These are phyloP conservation scores for Phytophthora hibernalis DNA, from an alignment of 352 stramenopile genomes.

Conservation along the genomic window DNA sequence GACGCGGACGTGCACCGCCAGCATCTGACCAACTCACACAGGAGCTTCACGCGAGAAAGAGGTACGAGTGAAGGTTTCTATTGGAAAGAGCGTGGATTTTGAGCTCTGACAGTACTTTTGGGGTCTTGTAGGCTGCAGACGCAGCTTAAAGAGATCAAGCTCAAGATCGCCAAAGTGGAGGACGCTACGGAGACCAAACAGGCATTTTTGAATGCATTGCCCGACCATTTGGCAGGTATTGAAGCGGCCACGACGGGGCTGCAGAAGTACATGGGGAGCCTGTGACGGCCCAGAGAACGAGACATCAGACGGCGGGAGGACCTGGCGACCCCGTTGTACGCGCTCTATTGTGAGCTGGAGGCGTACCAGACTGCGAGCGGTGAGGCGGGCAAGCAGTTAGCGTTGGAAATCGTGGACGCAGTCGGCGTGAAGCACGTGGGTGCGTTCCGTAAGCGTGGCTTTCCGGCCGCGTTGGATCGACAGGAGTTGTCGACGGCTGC, in stretches of 20 bases:
- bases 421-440: conserved; percentile 25
- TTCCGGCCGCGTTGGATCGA: conserved; percentile 42
- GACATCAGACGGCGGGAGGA: conserved; percentile 56
- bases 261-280: conserved; percentile 67
- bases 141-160: conserved; percentile 68
- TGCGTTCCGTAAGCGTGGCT: conserved; percentile 41
- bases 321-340: conserved; percentile 67
- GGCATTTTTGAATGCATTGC: conserved; percentile 60
- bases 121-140: conserved; percentile 46
- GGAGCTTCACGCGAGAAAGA: conserved; percentile 68
- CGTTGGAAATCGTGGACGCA: conserved; percentile 61
- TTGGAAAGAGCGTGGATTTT: not conserved
- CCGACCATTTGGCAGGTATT: conserved; percentile 56
- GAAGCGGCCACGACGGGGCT: conserved; percentile 66
- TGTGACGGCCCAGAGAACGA: conserved; percentile 45
- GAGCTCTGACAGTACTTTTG: not conserved
- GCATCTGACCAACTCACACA: conserved; percentile 75
- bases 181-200: conserved; percentile 65
- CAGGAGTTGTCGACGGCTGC: conserved; percentile 15
- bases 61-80: conserved; percentile 18
- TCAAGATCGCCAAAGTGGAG: conserved; percentile 67
- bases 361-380: conserved; percentile 66
- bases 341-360: conserved; percentile 77
- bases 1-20: conserved; percentile 60
- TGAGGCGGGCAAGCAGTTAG: conserved; percentile 53